A percentile compares a stretch with the other conserved stretches of the same genome.
Evolutionary conservation across 164 flowering plant species (phyloP).

Genomic region (Magnolia sinica): DNA sequence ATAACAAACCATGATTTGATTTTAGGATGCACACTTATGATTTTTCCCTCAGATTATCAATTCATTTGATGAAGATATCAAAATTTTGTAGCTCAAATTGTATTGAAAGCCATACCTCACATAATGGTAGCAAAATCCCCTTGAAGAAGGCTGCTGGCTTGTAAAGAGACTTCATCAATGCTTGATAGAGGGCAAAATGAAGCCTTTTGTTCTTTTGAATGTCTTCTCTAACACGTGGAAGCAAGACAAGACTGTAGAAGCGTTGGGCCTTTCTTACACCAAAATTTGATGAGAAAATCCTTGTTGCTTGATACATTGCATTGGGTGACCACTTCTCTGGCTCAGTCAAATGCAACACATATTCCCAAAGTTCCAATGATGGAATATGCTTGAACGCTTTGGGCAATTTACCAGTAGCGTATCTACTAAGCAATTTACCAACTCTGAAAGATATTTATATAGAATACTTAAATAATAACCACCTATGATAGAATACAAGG

Average conservation of each 20-base stretch:
- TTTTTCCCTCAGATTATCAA: neutral
- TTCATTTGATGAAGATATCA: neutral
- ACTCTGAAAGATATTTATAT: conserved; percentile 44
- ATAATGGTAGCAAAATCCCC: conserved; percentile 85
- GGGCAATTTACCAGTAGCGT: conserved; percentile 84
- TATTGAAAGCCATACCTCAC: conserved; percentile 54
- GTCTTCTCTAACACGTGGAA: conserved; percentile 85
- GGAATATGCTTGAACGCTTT: conserved; percentile 85
- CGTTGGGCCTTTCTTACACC: conserved; percentile 67
- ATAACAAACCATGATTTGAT: too few species aligned
- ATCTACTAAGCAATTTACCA: conserved; percentile 65
- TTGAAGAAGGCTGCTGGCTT: conserved; percentile 90
- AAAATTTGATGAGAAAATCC: conserved; percentile 86
- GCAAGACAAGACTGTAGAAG: conserved; percentile 80
- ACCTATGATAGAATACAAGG: neutral
- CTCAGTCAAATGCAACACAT: conserved; percentile 76
- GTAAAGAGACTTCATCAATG: conserved; percentile 81
- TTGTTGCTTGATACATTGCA: conserved; percentile 89
- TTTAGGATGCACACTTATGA: neutral
- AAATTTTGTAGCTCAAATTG: neutral
- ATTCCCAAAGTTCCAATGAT: conserved; percentile 66
- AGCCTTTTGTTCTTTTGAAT: conserved; percentile 75
- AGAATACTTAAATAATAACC: neutral
- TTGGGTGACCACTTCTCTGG: conserved; percentile 97
- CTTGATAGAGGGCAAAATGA: conserved; percentile 78